Evolutionary conservation across 2,329 filamentous ascomycete species (phyloP).

Genomic region (Plectosphaerella sp.): DNA sequence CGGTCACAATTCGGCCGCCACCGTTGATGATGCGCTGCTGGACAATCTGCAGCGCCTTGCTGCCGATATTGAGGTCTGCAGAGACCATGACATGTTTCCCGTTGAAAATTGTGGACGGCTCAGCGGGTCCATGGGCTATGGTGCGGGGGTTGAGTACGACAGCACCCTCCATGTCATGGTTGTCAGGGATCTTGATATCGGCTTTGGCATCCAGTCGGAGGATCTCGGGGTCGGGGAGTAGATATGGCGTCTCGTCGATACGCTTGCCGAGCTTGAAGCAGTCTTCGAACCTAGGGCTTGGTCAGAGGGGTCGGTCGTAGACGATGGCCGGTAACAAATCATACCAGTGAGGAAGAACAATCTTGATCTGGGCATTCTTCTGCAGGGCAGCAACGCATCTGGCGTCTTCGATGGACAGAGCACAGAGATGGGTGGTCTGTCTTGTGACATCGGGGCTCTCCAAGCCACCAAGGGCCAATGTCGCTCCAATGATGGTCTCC

Average conservation of each 20-base stretch:
- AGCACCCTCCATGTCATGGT: constrained; percentile 63
- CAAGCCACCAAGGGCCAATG: constrained; percentile 82
- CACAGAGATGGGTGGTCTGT: constrained; percentile 83
- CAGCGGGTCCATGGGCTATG: constrained; percentile 31
- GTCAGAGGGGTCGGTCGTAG: constrained; percentile 7
- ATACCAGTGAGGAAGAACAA: constrained; percentile 90
- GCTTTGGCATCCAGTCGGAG: constrained; percentile 54
- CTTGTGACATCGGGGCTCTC: constrained; percentile 69
- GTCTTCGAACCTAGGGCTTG: constrained; percentile 74
- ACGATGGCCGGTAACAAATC: constrained; percentile 11
- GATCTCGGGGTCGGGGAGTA: constrained; percentile 80
- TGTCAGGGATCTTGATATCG: constrained; percentile 50
- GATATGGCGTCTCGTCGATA: constrained; percentile 84
- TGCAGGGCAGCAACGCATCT: constrained; percentile 60
- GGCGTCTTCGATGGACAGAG: constrained; percentile 68
- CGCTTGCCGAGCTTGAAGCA: constrained; percentile 89
- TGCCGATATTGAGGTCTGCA: constrained; percentile 66
- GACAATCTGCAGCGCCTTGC: constrained; percentile 63
- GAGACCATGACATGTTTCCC: constrained; percentile 75
- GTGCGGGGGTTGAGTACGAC: constrained; percentile 44
- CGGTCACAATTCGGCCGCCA: constrained; percentile 63
- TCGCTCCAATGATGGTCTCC: constrained; percentile 86
- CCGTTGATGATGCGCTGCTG: constrained; percentile 65
- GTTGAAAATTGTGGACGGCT: constrained; percentile 69
- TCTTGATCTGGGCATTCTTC: constrained; percentile 68